Base-by-base conservation (phyloP, 2,329 filamentous ascomycete species). In the Pseudogymnoascus sp. region DNA sequence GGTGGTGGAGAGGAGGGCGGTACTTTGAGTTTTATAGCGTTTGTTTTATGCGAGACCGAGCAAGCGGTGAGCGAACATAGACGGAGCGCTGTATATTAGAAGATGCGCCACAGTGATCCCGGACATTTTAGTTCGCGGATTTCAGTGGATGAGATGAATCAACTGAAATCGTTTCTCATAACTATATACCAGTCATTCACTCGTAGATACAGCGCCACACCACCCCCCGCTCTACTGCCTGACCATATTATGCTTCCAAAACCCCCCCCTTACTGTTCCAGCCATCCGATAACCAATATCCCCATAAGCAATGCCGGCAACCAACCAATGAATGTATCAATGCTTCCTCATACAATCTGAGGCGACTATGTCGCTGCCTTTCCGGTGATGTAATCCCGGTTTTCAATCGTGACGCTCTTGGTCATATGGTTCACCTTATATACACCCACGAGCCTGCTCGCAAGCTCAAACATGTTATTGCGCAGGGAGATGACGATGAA, bases 351-450 rank as follows among this genome's bases (percentile, higher is more conserved):
- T 33, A 56, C 28, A 56, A 35, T 56, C 16, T 33, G n/a, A 33
- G 0, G 10, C 50, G 28, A 8, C 50, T 35, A 56, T 2, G 50
- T 19, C 28, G 50, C 5, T 6, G 26, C n/a, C 3, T 56, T 56
- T n/a, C 50, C 50, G 3, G 26, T 56, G 61, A 74, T 75, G 89
- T 90, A 95, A 77, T 95, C 89, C 68, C 81, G 82, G 77, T 95
- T 95, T 77, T 95, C 90, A 66, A 95, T 91, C 61, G 90, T 92
- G 22, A 95, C 90, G 75, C 89, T 93, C 84, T 93, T 95, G 65
- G 90, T 95, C 87, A 98, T 99, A 77, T 99, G 93, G 77, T 96
- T 98, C 75, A 99, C 95, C 82, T 99, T 99, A 82, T 99, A 99
- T 63, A 99, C 95, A 69, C 96, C 96, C 12, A 99, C 92, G 65